phyloP scores from a whole-genome alignment of 768 basidiomycete genomes.

The Suillus decipiens region DNA sequence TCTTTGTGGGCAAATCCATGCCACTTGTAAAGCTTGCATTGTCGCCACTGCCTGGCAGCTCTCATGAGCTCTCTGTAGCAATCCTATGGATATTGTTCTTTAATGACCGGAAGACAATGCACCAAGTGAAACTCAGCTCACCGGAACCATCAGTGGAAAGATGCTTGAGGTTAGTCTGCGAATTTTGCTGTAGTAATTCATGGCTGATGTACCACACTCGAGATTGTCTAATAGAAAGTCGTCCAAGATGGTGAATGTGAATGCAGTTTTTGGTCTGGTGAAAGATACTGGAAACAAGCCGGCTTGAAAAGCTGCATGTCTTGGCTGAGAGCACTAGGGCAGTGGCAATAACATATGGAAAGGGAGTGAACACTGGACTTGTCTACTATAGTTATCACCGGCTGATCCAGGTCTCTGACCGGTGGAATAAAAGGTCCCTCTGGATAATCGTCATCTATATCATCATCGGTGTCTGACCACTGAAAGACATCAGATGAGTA shows the following conservation, averaged over 20 bases:
- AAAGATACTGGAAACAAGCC: neutral
- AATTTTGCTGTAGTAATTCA: conserved; percentile 1
- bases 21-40: conserved; percentile 22
- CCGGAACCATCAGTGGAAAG: neutral
- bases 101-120: neutral
- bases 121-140: neutral
- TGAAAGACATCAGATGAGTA: neutral
- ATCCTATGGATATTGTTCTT: conserved; percentile 6
- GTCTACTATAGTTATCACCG: neutral
- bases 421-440: neutral
- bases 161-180: neutral
- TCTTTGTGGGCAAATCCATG: conserved; percentile 10
- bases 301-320: too few relatives aligned
- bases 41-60: conserved; percentile 18
- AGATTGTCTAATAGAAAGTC: neutral
- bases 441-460: neutral
- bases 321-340: neutral
- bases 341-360: neutral
- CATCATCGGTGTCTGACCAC: neutral
- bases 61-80: conserved; percentile 20
- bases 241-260: neutral
- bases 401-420: neutral
- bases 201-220: neutral
- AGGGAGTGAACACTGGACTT: neutral
- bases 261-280: conserved; percentile 1